Percentiles rank a stretch among this genome's conserved stretches.
Evolutionary conservation across 176 grass and related monocot genomes (phyloP).

Genomic region (Cenchrus americanus): DNA sequence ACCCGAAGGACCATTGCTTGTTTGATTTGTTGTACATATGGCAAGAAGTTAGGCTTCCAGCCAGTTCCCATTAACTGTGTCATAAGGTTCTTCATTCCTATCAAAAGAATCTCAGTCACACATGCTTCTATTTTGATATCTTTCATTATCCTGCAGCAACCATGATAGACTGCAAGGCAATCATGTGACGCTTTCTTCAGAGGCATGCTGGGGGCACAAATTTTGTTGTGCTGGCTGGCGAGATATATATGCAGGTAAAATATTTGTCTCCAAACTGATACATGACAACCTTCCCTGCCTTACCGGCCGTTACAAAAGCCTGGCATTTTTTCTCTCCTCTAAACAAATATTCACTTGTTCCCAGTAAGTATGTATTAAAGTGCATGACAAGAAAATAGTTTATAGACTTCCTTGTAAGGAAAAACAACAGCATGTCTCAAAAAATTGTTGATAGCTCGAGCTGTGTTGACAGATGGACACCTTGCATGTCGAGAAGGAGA

Average conservation of each 20-base stretch:
- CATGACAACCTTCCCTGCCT: background rate
- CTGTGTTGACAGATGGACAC: conserved; percentile 31
- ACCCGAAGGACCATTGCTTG: conserved; percentile 83
- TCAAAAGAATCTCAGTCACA: background rate
- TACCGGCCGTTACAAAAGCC: background rate
- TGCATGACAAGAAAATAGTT: background rate
- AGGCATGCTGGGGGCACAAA: conserved; percentile 72
- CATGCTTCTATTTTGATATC: background rate
- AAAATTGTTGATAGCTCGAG: conserved; percentile 1
- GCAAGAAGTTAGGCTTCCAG: conserved; percentile 80
- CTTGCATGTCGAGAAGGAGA: conserved; percentile 55
- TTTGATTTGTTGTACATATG: conserved; percentile 82
- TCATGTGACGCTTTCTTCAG: conserved; percentile 82
- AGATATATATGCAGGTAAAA: conserved; percentile 88
- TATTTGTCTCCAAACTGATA: too few species aligned
- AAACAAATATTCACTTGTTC: background rate
- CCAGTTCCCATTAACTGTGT: conserved; percentile 77
- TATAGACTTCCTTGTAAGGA: background rate
- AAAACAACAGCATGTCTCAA: background rate
- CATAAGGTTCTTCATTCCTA: conserved; percentile 61
- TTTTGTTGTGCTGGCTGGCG: conserved; percentile 88
- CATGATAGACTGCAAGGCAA: conserved; percentile 72
- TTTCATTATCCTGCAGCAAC: conserved; percentile 55
- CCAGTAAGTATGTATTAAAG: background rate
- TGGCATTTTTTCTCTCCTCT: background rate